These are phyloP conservation scores for Quambalaria eucalypti DNA, from an alignment of 1,284 basidiomycete species.

Conservation along the genomic window DNA sequence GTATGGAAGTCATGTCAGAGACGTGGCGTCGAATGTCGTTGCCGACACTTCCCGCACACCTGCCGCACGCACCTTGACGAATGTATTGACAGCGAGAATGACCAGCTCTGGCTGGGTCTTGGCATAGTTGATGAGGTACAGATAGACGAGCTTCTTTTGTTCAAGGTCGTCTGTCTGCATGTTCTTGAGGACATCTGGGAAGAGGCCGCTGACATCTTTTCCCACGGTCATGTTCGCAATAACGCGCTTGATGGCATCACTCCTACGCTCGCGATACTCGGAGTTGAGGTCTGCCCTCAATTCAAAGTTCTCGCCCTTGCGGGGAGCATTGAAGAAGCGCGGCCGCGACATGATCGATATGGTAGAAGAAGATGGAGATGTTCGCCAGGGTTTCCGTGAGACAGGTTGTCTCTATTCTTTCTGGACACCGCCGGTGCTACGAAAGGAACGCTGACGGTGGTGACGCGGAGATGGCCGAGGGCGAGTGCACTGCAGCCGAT, in stretches of 20 bases:
- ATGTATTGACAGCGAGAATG: slow-evolving; percentile 96
- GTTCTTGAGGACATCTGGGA: slow-evolving; percentile 90
- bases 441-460: too few relatives aligned
- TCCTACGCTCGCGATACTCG: slow-evolving; percentile 85
- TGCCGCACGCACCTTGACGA: slow-evolving; percentile 56
- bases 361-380: too few relatives aligned
- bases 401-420: too few relatives aligned
- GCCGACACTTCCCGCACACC: background rate
- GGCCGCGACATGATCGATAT: slow-evolving; percentile 43
- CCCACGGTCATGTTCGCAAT: slow-evolving; percentile 86
- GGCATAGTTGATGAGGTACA: slow-evolving; percentile 97
- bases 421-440: too few relatives aligned
- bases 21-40: background rate
- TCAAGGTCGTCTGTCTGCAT: slow-evolving; percentile 90
- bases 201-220: slow-evolving; percentile 88
- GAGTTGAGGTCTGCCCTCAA: slow-evolving; percentile 60
- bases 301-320: slow-evolving; percentile 46
- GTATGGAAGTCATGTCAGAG: background rate
- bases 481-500: too few relatives aligned
- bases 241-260: slow-evolving; percentile 89
- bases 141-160: slow-evolving; percentile 93
- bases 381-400: too few relatives aligned
- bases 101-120: slow-evolving; percentile 95
- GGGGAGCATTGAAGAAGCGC: slow-evolving; percentile 46
- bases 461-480: too few relatives aligned